A percentile compares a stretch with the other conserved stretches of the same genome.
Conservation (phyloP, 169 alveolate species). For the Plasmodium gonderi region DNA sequence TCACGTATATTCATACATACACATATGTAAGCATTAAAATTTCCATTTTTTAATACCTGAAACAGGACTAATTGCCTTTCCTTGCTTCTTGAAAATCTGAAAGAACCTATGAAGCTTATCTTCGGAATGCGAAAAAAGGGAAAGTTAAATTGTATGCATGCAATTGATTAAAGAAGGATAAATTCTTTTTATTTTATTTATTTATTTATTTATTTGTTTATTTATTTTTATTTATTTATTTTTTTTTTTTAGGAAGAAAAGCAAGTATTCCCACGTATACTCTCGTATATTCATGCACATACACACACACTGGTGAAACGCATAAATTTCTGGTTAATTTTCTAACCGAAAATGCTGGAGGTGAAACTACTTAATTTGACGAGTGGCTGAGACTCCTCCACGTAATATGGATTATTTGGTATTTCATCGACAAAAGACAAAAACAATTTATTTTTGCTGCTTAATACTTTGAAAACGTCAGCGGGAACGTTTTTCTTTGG, state of each 20-base stretch:
- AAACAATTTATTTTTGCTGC: constrained; percentile 3
- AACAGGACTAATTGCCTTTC: background rate
- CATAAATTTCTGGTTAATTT: background rate
- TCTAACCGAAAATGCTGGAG: constrained; percentile 41
- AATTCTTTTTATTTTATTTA: too few relatives aligned
- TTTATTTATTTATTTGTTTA: background rate
- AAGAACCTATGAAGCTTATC: constrained; percentile 1
- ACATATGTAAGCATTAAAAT: too few relatives aligned
- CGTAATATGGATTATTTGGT: constrained; percentile 18
- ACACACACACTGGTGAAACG: too few relatives aligned
- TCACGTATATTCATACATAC: background rate
- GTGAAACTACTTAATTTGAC: background rate
- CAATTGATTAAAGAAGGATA: too few relatives aligned
- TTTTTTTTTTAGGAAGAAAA: background rate
- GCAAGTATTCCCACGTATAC: background rate
- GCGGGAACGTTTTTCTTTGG: background rate
- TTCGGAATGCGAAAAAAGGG: background rate
- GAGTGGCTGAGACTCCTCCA: background rate
- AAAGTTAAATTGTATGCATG: background rate
- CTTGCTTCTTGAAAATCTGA: background rate
- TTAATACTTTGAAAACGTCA: constrained; percentile 1
- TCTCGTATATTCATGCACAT: too few relatives aligned
- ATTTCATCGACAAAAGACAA: constrained; percentile 29
- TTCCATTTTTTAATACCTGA: constrained; percentile 4
- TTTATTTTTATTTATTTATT: background rate